Conservation (phyloP, 192 early-diverging fungal species). For the Rhizophlyctis rosea region DNA sequence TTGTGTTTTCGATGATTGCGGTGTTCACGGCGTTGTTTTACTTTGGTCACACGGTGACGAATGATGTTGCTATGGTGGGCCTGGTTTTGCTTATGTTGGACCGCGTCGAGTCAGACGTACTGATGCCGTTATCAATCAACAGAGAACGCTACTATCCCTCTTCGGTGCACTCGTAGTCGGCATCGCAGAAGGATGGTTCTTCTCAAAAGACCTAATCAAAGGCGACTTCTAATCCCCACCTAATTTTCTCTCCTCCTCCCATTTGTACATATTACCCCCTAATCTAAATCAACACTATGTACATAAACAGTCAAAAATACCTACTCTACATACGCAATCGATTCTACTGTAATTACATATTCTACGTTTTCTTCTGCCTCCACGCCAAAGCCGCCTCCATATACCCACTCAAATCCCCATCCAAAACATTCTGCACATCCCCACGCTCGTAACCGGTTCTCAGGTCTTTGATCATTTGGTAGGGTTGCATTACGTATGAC, state of each 20-base stretch:
- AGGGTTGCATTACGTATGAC: constrained; percentile 59
- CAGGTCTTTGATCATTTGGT: constrained; percentile 61
- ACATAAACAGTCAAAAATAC: too few relatives aligned
- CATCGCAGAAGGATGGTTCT: constrained; percentile 50
- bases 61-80: constrained; percentile 40
- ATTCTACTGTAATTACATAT: background rate
- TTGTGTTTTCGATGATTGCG: constrained; percentile 41
- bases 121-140: too few relatives aligned
- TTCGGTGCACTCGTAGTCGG: constrained; percentile 31
- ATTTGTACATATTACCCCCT: too few relatives aligned
- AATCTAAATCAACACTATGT: too few relatives aligned
- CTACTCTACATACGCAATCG: too few relatives aligned
- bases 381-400: constrained; percentile 18
- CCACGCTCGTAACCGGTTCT: constrained; percentile 45
- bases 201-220: constrained; percentile 33
- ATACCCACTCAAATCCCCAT: constrained; percentile 47
- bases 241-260: too few relatives aligned
- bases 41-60: constrained; percentile 28
- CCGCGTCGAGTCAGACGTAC: too few relatives aligned
- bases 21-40: constrained; percentile 40
- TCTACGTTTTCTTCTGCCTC: background rate
- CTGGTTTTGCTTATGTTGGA: constrained; percentile 3
- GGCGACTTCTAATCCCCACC: too few relatives aligned
- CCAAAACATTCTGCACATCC: constrained; percentile 47
- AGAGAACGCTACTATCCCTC: constrained; percentile 38